Conservation (phyloP, 768 basidiomycete genomes). For the Pleurotus platypus region DNA sequence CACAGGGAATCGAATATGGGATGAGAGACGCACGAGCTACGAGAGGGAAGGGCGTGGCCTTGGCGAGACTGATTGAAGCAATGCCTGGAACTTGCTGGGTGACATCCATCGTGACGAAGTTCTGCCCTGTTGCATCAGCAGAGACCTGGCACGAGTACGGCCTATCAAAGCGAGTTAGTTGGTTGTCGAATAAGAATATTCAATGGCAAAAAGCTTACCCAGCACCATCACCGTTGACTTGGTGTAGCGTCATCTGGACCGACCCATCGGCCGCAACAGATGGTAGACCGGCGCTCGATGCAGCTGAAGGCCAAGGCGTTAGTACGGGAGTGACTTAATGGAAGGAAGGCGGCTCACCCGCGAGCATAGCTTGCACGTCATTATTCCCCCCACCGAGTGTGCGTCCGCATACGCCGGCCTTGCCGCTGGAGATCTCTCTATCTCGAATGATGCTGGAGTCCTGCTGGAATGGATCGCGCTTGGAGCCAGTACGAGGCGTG, state of each 20-base stretch:
- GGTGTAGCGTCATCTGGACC: conserved; percentile 20
- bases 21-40: background rate
- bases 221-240: conserved; percentile 27
- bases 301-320: conserved; percentile 10
- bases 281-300: conserved; percentile 18
- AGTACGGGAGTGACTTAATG: background rate
- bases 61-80: background rate
- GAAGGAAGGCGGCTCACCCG: background rate
- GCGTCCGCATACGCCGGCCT: conserved; percentile 3
- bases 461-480: conserved; percentile 22
- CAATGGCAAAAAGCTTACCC: conserved; percentile 15
- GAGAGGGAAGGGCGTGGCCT: conserved; percentile 2
- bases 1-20: conserved; percentile 17
- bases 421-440: background rate
- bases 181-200: background rate
- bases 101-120: conserved; percentile 17
- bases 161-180: background rate
- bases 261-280: conserved; percentile 18
- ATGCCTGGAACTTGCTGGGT: conserved; percentile 19
- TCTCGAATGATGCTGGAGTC: conserved; percentile 5
- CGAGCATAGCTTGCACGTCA: background rate
- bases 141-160: conserved; percentile 3
- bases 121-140: conserved; percentile 16
- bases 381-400: conserved; percentile 1
- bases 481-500: conserved; percentile 20